Percentiles rank a stretch among this genome's conserved stretches.
Conservation (phyloP, 148 eudicot species). For the Persicaria tinctoria region DNA sequence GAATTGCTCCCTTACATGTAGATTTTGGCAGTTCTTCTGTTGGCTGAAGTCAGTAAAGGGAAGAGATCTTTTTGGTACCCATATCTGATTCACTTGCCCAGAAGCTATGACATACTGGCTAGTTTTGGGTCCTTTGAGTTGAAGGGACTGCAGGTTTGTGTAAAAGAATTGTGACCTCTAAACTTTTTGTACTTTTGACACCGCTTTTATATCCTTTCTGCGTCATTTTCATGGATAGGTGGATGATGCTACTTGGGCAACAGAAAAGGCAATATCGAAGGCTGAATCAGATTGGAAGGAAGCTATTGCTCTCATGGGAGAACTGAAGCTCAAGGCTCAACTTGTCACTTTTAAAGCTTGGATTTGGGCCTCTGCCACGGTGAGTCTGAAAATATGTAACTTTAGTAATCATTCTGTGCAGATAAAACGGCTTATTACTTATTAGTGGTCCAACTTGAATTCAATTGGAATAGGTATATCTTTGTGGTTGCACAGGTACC, state of each 20-base stretch:
- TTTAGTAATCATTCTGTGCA: neutral
- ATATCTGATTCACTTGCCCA: slow-evolving; percentile 73
- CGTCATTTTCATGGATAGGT: slow-evolving; percentile 41
- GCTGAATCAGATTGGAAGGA: slow-evolving; percentile 59
- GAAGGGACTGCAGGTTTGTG: slow-evolving; percentile 74
- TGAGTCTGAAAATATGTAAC: slow-evolving; percentile 25
- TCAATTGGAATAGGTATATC: neutral
- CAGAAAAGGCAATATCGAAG: slow-evolving; percentile 55
- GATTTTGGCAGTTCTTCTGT: slow-evolving; percentile 63
- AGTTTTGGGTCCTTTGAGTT: slow-evolving; percentile 68
- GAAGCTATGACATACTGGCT: slow-evolving; percentile 56
- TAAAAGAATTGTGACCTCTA: neutral
- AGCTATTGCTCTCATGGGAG: slow-evolving; percentile 46
- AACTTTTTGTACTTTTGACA: neutral
- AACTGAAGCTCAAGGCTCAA: slow-evolving; percentile 49
- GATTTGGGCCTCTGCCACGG: slow-evolving; percentile 95
- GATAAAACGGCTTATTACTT: neutral
- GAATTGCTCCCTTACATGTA: slow-evolving; percentile 22
- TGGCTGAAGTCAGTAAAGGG: slow-evolving; percentile 73
- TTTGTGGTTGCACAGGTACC: neutral
- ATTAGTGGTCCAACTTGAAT: neutral
- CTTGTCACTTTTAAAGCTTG: slow-evolving; percentile 64
- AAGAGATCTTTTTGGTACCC: slow-evolving; percentile 75
- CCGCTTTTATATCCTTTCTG: neutral
- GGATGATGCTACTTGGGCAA: slow-evolving; percentile 79